These are phyloP conservation scores for Malus hybrid DNA, from an alignment of 331 rosid genomes.

Conservation along the genomic window DNA sequence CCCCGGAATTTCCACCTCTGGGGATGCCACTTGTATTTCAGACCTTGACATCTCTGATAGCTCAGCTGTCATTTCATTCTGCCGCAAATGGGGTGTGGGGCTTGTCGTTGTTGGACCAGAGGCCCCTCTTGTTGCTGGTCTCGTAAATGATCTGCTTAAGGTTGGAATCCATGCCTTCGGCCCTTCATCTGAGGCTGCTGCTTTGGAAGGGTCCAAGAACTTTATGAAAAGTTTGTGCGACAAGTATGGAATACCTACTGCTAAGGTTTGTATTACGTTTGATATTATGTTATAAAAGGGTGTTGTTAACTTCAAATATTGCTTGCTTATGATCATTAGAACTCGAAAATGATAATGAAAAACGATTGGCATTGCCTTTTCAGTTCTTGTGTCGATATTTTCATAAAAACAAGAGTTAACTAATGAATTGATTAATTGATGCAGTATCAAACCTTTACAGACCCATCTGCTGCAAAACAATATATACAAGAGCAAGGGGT, in stretches of 20 bases:
- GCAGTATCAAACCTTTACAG: slow-evolving; percentile 80
- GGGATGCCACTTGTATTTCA: slow-evolving; percentile 71
- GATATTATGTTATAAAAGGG: not conserved
- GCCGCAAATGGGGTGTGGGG: slow-evolving; percentile 65
- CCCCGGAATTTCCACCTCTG: slow-evolving; percentile 77
- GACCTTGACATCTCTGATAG: slow-evolving; percentile 60
- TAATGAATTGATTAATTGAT: slow-evolving; percentile 1
- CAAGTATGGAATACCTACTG: slow-evolving; percentile 84
- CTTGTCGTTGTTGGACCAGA: slow-evolving; percentile 92
- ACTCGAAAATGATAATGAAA: not conserved
- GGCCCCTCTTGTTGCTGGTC: slow-evolving; percentile 87
- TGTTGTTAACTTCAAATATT: not conserved
- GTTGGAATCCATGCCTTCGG: slow-evolving; percentile 87
- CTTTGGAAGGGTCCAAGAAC: slow-evolving; percentile 92
- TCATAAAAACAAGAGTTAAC: not conserved
- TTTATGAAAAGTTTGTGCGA: slow-evolving; percentile 94
- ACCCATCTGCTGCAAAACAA: slow-evolving; percentile 70
- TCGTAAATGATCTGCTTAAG: slow-evolving; percentile 55
- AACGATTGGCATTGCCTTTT: not conserved
- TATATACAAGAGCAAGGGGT: slow-evolving; percentile 81
- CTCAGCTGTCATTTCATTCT: slow-evolving; percentile 54
- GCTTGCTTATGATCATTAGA: not conserved
- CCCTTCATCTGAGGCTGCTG: slow-evolving; percentile 95
- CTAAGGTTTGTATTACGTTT: slow-evolving; percentile 53
- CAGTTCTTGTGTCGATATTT: too few species aligned